Percentiles rank a stretch among this genome's conserved stretches.
phyloP scores from a whole-genome alignment of 768 basidiomycete species.

The Exsudoporus frostii region DNA sequence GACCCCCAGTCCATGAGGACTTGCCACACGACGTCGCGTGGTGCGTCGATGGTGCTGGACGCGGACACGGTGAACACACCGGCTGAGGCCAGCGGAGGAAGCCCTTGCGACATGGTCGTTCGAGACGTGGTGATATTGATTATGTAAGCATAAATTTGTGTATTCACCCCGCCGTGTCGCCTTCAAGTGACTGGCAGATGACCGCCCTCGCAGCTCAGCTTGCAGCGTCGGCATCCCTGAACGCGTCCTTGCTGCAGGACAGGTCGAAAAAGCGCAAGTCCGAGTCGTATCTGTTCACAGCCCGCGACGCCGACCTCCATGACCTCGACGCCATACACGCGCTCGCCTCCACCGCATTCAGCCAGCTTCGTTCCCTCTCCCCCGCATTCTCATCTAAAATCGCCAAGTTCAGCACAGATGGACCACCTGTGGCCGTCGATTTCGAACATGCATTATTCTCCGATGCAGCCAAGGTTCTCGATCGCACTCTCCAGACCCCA shows the following conservation, averaged over 20 bases:
- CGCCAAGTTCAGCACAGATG: conserved; percentile 14
- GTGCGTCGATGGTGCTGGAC: conserved; percentile 57
- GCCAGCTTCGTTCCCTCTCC: conserved; percentile 65
- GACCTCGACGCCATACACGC: conserved; percentile 86
- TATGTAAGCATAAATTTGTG: background rate
- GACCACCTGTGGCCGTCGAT: conserved; percentile 24
- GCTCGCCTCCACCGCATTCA: conserved; percentile 73
- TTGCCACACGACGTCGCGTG: conserved; percentile 58
- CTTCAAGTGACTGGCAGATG: too few species aligned
- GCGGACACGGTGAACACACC: conserved; percentile 49
- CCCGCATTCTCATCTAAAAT: conserved; percentile 39
- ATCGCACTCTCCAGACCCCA: conserved; percentile 70
- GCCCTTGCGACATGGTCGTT: conserved; percentile 4
- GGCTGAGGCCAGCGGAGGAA: conserved; percentile 39
- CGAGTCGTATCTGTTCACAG: conserved; percentile 87
- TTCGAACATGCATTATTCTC: conserved; percentile 79
- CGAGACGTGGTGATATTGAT: background rate
- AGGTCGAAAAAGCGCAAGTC: conserved; percentile 55
- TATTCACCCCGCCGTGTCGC: too few species aligned
- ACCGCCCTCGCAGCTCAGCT: conserved; percentile 81
- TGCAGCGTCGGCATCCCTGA: conserved; percentile 73
- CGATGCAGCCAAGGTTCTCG: conserved; percentile 66
- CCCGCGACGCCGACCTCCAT: conserved; percentile 76
- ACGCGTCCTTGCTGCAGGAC: conserved; percentile 67
- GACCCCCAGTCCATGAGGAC: conserved; percentile 57